Percentiles rank a stretch among this genome's conserved stretches.
Conservation (phyloP, 345 rosid species). For the Gossypium anomalum region DNA sequence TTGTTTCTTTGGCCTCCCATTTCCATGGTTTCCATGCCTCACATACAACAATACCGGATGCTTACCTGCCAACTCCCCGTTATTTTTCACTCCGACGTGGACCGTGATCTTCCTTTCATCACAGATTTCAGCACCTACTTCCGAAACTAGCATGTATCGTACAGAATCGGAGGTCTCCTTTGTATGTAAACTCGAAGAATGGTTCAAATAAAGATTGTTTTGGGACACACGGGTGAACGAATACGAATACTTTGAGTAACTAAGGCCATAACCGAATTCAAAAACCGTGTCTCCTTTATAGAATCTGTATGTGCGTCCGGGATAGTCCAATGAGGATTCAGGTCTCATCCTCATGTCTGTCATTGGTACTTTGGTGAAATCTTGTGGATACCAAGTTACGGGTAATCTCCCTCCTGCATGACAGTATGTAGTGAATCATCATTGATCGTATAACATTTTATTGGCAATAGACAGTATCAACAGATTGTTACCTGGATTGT, state of each 20-base stretch:
- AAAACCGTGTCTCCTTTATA: slow-evolving; percentile 57
- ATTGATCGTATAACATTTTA: background rate
- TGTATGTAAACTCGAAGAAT: slow-evolving; percentile 16
- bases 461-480: background rate
- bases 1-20: slow-evolving; percentile 57
- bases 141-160: slow-evolving; percentile 37
- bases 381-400: slow-evolving; percentile 87
- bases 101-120: slow-evolving; percentile 38
- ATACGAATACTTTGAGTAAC: slow-evolving; percentile 68
- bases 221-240: slow-evolving; percentile 29
- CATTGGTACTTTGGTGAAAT: slow-evolving; percentile 62
- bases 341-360: slow-evolving; percentile 92
- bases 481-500: slow-evolving; percentile 65
- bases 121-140: slow-evolving; percentile 44
- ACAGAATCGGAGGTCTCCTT: slow-evolving; percentile 21
- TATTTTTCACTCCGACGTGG: slow-evolving; percentile 45
- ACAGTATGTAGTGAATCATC: background rate
- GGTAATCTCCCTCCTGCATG: slow-evolving; percentile 84
- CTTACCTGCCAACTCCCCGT: slow-evolving; percentile 65
- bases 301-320: slow-evolving; percentile 87
- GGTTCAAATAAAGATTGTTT: slow-evolving; percentile 36
- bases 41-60: slow-evolving; percentile 68
- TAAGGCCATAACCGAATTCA: slow-evolving; percentile 73
- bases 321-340: slow-evolving; percentile 48
- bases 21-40: slow-evolving; percentile 42